phyloP scores from a whole-genome alignment of 176 grass and related monocot genomes.

The Avena insularis region DNA sequence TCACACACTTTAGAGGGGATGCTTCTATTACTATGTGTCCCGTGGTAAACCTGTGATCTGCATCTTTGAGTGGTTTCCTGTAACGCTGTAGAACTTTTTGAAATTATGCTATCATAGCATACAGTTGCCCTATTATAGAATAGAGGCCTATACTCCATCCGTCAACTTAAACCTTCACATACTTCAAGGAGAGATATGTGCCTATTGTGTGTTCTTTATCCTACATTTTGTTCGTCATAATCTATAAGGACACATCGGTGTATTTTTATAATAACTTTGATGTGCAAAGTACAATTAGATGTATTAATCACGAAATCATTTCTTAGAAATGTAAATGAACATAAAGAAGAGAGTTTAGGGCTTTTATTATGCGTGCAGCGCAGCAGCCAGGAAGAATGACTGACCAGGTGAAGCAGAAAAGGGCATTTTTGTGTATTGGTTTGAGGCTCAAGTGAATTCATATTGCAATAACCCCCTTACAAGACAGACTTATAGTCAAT shows the following conservation, averaged over 20 bases:
- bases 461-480: not conserved
- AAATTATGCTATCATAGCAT: not conserved
- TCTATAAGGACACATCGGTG: not conserved
- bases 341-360: not conserved
- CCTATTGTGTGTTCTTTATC: not conserved
- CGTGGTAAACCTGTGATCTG: not conserved
- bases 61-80: not conserved
- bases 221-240: conserved; percentile 1
- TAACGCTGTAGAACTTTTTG: not conserved
- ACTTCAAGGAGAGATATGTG: not conserved
- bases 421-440: not conserved
- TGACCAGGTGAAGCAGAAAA: not conserved
- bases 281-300: not conserved
- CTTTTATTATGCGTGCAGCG: not conserved
- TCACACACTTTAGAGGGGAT: not conserved
- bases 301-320: not conserved
- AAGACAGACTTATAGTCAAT: not conserved
- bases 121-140: not conserved
- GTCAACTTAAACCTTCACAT: not conserved
- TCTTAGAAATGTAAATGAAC: not conserved
- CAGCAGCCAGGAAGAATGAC: not conserved
- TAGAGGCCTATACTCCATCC: not conserved
- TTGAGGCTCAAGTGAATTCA: not conserved
- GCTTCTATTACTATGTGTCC: not conserved
- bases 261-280: not conserved